Evolutionary conservation across 768 basidiomycete species (phyloP).

Genomic region (Podaxis sp.): DNA sequence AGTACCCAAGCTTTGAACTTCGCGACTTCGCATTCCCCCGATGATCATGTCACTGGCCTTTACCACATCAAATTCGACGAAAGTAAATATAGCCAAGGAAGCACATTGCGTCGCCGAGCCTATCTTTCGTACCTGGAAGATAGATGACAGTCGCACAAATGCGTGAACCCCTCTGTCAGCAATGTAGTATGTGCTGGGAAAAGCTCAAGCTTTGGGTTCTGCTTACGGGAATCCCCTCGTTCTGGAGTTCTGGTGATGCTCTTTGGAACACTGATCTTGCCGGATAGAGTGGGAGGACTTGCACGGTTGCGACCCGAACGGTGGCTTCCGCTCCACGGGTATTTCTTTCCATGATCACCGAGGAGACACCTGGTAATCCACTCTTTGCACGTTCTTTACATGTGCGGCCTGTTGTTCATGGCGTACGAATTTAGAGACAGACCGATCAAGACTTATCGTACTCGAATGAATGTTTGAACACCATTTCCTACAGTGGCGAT

Average conservation of each 20-base stretch:
- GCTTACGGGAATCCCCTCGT: too few relatives aligned
- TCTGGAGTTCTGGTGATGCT: neutral
- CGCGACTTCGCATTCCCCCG: neutral
- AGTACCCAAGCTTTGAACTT: neutral
- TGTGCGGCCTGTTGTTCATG: neutral
- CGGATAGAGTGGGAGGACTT: neutral
- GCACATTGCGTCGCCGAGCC: neutral
- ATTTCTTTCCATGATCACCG: neutral
- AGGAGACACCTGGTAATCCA: neutral
- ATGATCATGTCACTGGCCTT: neutral
- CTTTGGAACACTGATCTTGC: neutral
- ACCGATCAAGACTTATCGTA: neutral
- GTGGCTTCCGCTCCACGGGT: neutral
- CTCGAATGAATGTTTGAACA: neutral
- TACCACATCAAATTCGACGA: neutral
- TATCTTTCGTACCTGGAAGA: neutral
- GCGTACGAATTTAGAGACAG: neutral
- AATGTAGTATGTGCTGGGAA: too few relatives aligned
- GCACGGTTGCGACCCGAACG: neutral
- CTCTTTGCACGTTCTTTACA: neutral
- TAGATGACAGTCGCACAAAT: neutral
- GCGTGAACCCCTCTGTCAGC: neutral
- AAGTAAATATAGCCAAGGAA: neutral
- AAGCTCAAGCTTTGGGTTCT: too few relatives aligned
- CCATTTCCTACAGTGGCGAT: neutral